Percentiles rank a stretch among this genome's conserved stretches.
These are phyloP conservation scores for Zygotorulaspora mrakii DNA, from an alignment of 1,139 yeast species.

Conservation along the genomic window DNA sequence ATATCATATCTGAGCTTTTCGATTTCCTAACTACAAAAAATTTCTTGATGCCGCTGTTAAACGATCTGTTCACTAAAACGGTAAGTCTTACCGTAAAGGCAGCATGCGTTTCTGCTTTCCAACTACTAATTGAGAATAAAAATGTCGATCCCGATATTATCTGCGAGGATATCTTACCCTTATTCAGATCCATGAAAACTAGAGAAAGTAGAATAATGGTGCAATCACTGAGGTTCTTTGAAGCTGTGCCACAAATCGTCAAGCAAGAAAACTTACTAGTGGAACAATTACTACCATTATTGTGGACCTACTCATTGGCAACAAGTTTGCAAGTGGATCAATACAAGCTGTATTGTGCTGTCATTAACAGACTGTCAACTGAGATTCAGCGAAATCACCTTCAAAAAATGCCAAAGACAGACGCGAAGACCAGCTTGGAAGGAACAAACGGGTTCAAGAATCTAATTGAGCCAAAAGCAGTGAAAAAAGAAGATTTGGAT, in stretches of 20 bases:
- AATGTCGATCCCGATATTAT: conserved; percentile 70
- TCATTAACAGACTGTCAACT: conserved; percentile 39
- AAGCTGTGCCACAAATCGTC: conserved; percentile 41
- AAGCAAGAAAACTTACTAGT: conserved; percentile 41
- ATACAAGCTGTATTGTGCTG: conserved; percentile 40
- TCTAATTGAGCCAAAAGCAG: conserved; percentile 25
- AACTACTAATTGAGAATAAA: conserved; percentile 52
- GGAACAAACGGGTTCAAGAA: conserved; percentile 24
- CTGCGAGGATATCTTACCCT: conserved; percentile 72
- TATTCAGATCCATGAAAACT: conserved; percentile 70
- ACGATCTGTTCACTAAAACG: conserved; percentile 74
- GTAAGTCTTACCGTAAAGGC: conserved; percentile 75
- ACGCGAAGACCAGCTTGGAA: conserved; percentile 20
- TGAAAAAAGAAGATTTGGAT: conserved; percentile 23
- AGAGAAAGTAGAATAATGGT: conserved; percentile 66
- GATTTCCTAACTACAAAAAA: conserved; percentile 75
- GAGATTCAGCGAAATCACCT: conserved; percentile 40
- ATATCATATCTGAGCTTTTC: conserved; percentile 45
- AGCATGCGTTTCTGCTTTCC: conserved; percentile 63
- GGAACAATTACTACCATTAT: conserved; percentile 46
- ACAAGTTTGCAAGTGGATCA: conserved; percentile 42
- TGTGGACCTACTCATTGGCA: conserved; percentile 48
- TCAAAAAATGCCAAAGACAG: conserved; percentile 28
- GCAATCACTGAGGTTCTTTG: conserved; percentile 53
- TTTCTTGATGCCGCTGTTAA: conserved; percentile 65